Base-by-base conservation (phyloP, 805 yeast species). In the Kluyveromyces lactis region DNA sequence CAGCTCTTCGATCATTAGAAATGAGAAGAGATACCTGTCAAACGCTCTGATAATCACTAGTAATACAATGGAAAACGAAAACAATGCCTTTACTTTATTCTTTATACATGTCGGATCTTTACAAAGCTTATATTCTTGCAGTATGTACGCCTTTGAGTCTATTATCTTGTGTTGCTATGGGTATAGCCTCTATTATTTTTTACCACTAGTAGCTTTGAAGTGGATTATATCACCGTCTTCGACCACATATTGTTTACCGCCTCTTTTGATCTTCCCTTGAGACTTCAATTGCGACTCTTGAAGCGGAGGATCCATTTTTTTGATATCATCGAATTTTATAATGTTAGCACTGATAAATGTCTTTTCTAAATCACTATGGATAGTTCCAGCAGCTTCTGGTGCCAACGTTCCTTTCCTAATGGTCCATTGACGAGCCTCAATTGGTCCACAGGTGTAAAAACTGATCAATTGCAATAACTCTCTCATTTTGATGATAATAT, bases 371-470 rank as follows among this genome's bases (percentile, higher is more conserved):
- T 86, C 96, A 1, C 86, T 81, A 58, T 87, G 96, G 43, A 87
- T 87, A 26, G 81, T 80, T 17, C 89, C 94, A 1, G 96, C 96
- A 2, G 95, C 95, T 46, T 84, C 84, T 28, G 90, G 89, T 2
- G 95, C 95, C 27, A 76, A 73, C 13, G 82, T 73, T 23, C 86
- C 85, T 38, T 69, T 68, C 55, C 89, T 72, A 40, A 87, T 70
- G 13, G 87, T 82, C 97, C 97, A 87, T 59, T 87, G 95, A 53
- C 90, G 69, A 8, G 83, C 89, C 62, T 87, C 95, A 38, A 71
- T 68, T 18, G 79, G 79, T 21, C 96, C 96, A 56, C 94, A 84
- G 0, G 97, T 87, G 64, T 81, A 87, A 60, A 75, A 87, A 30
- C 94, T 82, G 17, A 86, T 83, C 56, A 87, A 67, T 39, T 79